Percentiles rank a stretch among this genome's conserved stretches.
These are phyloP conservation scores for Ostreobium quekettii DNA, from an alignment of 139 green algal species.

Conservation along the genomic window DNA sequence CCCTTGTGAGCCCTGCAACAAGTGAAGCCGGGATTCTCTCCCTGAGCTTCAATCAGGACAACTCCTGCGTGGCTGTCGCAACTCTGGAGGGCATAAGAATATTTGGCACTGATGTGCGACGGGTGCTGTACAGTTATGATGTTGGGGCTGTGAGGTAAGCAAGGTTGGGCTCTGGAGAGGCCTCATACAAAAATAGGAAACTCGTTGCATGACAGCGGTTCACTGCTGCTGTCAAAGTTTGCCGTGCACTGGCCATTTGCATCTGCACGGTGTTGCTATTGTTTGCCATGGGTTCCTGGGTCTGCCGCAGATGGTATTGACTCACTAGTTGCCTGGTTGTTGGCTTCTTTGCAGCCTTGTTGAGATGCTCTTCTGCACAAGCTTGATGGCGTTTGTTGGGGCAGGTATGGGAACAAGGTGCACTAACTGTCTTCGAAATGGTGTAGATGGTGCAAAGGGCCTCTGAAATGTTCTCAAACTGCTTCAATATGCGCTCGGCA, in stretches of 20 bases:
- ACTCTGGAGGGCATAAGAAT: slow-evolving; percentile 53
- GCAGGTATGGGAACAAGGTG: too few relatives aligned
- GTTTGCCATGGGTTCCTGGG: too few relatives aligned
- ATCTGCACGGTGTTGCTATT: too few relatives aligned
- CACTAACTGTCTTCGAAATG: too few relatives aligned
- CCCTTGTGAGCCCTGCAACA: neutral
- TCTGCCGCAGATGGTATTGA: slow-evolving; percentile 2
- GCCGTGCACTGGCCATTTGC: too few relatives aligned
- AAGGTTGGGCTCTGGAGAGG: too few relatives aligned
- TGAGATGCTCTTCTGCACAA: slow-evolving; percentile 78
- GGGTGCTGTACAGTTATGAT: slow-evolving; percentile 35
- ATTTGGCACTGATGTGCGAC: slow-evolving; percentile 46
- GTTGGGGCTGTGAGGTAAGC: slow-evolving; percentile 51
- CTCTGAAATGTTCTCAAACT: too few relatives aligned
- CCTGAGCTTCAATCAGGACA: slow-evolving; percentile 62
- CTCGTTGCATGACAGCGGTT: too few relatives aligned
- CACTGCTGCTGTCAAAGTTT: too few relatives aligned
- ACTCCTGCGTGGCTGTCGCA: slow-evolving; percentile 45
- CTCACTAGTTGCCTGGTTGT: neutral
- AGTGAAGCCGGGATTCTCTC: slow-evolving; percentile 27
- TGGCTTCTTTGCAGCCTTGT: slow-evolving; percentile 39
- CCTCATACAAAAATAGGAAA: too few relatives aligned
- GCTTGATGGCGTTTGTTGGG: slow-evolving; percentile 65
- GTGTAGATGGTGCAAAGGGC: too few relatives aligned
- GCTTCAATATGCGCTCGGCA: too few relatives aligned